phyloP scores from a whole-genome alignment of 768 basidiomycete genomes.

The Mycena haematopus region DNA sequence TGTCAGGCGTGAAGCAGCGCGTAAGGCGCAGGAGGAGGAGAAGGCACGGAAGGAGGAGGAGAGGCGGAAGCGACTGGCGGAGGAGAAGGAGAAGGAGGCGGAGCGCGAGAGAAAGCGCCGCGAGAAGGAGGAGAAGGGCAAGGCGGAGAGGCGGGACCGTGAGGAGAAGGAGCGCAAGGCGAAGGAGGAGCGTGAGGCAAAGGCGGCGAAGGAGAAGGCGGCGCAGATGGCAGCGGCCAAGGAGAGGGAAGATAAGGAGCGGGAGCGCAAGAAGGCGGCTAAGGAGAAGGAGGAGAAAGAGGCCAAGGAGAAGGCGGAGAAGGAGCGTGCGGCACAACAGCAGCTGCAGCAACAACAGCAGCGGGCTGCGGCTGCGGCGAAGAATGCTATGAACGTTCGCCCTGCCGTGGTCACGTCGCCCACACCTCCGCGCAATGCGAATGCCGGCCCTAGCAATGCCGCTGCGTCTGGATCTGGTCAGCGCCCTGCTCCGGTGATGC shows the following conservation, averaged over 20 bases:
- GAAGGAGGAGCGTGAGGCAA: constrained; percentile 71
- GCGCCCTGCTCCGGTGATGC: constrained; percentile 45
- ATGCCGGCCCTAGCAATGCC: constrained; percentile 39
- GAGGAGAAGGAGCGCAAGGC: constrained; percentile 69
- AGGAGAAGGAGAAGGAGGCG: constrained; percentile 81
- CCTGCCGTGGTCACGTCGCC: constrained; percentile 39
- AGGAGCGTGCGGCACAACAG: constrained; percentile 25
- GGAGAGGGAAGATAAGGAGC: constrained; percentile 49
- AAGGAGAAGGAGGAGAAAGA: constrained; percentile 51
- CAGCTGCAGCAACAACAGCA: constrained; percentile 48
- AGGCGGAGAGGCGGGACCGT: constrained; percentile 75
- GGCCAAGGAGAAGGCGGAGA: constrained; percentile 40
- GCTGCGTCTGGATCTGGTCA: constrained; percentile 53
- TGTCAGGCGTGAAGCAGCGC: constrained; percentile 73
- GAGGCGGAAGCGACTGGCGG: constrained; percentile 70
- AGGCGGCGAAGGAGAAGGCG: constrained; percentile 68
- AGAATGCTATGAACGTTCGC: constrained; percentile 49
- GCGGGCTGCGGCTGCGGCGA: constrained; percentile 49
- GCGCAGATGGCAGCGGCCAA: constrained; percentile 56
- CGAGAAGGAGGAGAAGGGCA: constrained; percentile 75
- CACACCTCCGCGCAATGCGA: constrained; percentile 51
- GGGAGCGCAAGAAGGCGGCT: constrained; percentile 43
- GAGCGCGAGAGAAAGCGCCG: constrained; percentile 77
- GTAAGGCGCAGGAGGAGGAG: constrained; percentile 84
- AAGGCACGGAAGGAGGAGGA: constrained; percentile 86